phyloP scores from a whole-genome alignment of 164 flowering plant species.

The Vitis rotundifolia region DNA sequence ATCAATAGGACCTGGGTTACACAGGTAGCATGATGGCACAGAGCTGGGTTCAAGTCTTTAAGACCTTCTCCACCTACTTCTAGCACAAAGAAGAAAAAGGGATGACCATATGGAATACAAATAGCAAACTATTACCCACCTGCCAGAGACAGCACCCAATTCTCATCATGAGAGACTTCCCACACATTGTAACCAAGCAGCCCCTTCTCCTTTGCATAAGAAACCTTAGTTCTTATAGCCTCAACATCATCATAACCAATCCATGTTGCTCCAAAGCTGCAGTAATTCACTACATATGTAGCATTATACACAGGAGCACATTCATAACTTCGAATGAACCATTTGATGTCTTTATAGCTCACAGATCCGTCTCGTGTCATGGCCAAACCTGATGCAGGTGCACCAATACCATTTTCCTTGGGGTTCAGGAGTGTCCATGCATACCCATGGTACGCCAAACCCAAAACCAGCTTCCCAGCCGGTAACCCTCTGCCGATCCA shows the following conservation, averaged over 20 bases:
- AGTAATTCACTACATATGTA: slow-evolving; percentile 27
- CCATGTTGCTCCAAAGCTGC: slow-evolving; percentile 34
- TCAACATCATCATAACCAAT: slow-evolving; percentile 37
- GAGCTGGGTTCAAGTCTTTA: too few species aligned
- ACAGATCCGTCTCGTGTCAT: slow-evolving; percentile 3
- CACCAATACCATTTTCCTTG: slow-evolving; percentile 16
- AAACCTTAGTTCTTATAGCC: slow-evolving; percentile 30
- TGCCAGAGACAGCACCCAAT: slow-evolving; percentile 37
- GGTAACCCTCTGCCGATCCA: neutral
- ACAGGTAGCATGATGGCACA: too few species aligned
- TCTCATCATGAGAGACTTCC: slow-evolving; percentile 26
- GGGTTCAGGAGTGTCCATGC: slow-evolving; percentile 33
- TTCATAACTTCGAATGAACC: slow-evolving; percentile 10
- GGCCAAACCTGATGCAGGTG: slow-evolving; percentile 22
- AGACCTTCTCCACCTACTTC: too few species aligned
- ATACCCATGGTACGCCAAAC: slow-evolving; percentile 40
- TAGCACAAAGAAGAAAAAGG: too few species aligned
- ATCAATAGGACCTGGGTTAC: too few species aligned
- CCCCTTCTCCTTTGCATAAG: slow-evolving; percentile 35
- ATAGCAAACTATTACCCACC: neutral
- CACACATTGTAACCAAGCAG: slow-evolving; percentile 41
- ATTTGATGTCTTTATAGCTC: neutral
- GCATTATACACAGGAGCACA: slow-evolving; percentile 15
- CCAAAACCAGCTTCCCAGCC: slow-evolving; percentile 24
- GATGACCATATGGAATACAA: neutral